Conservation (phyloP, 2,329 filamentous ascomycete species). For the Fusarium haematococcum region DNA sequence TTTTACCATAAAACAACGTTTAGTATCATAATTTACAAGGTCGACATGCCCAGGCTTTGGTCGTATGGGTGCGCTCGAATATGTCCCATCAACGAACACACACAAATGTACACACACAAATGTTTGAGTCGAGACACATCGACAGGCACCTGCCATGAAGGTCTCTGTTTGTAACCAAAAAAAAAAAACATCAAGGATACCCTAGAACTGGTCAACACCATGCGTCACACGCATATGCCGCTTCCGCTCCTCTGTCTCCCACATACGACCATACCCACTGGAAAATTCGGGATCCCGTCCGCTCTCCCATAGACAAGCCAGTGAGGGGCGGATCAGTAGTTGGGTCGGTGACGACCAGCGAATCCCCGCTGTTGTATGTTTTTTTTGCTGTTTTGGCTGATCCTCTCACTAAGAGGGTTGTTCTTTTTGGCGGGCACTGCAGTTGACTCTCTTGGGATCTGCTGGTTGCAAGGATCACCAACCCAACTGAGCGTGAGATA, state of each 20-base stretch:
- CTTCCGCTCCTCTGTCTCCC: neutral
- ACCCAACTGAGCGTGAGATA: neutral
- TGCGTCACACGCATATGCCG: neutral
- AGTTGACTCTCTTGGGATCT: neutral
- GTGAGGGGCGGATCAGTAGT: neutral
- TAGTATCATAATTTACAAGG: neutral
- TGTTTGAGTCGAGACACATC: neutral
- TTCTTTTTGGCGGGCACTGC: neutral
- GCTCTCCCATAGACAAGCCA: neutral
- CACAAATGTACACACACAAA: too few relatives aligned
- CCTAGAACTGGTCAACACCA: neutral
- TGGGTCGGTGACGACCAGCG: neutral
- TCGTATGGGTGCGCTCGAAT: too few relatives aligned
- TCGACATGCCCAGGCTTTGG: neutral
- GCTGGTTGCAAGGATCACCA: neutral
- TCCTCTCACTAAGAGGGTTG: rapidly evolving
- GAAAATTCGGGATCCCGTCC: neutral
- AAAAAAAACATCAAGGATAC: neutral
- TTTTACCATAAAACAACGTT: neutral
- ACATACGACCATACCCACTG: neutral
- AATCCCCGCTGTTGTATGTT: neutral
- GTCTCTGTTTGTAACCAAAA: rapidly evolving
- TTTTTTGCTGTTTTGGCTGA: neutral
- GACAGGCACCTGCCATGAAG: too few relatives aligned
- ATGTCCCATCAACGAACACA: too few relatives aligned